Conservation (phyloP, 2,329 filamentous ascomycete genomes). For the Aschersonia sp. region DNA sequence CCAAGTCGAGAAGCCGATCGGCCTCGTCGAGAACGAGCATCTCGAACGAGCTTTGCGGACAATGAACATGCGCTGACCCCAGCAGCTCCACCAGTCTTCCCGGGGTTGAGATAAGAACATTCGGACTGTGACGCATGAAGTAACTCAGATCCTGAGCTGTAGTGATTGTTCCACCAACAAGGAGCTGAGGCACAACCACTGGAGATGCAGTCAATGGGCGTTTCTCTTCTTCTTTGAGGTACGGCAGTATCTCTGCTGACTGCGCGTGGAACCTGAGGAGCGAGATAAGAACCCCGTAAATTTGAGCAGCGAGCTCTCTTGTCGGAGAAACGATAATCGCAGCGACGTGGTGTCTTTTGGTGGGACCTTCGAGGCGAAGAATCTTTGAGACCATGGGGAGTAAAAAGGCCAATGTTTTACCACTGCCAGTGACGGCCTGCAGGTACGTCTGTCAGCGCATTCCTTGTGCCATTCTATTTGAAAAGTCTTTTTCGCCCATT, state of each 20-base stretch:
- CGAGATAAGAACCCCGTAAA: conserved; percentile 64
- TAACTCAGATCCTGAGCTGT: conserved; percentile 75
- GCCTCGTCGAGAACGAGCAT: conserved; percentile 89
- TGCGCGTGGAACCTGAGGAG: conserved; percentile 72
- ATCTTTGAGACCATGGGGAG: conserved; percentile 75
- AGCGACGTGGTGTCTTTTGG: conserved; percentile 80
- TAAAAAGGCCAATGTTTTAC: conserved; percentile 78
- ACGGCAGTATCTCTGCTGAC: conserved; percentile 52
- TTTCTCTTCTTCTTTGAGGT: conserved; percentile 40
- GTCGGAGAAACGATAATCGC: conserved; percentile 86
- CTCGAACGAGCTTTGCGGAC: conserved; percentile 80
- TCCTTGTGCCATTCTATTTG: too few species aligned
- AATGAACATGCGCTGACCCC: conserved; percentile 74
- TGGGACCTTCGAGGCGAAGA: conserved; percentile 63
- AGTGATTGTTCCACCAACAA: conserved; percentile 67
- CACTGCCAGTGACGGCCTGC: conserved; percentile 75
- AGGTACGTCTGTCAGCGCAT: neutral
- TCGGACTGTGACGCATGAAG: conserved; percentile 75
- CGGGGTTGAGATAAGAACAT: conserved; percentile 80
- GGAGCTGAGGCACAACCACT: conserved; percentile 68
- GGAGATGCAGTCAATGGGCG: conserved; percentile 29
- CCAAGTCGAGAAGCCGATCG: conserved; percentile 80
- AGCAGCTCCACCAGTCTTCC: conserved; percentile 81
- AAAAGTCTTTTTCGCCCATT: neutral
- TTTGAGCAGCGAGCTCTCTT: conserved; percentile 82